Conservation (phyloP, 768 basidiomycete species). For the Russula sp. region DNA sequence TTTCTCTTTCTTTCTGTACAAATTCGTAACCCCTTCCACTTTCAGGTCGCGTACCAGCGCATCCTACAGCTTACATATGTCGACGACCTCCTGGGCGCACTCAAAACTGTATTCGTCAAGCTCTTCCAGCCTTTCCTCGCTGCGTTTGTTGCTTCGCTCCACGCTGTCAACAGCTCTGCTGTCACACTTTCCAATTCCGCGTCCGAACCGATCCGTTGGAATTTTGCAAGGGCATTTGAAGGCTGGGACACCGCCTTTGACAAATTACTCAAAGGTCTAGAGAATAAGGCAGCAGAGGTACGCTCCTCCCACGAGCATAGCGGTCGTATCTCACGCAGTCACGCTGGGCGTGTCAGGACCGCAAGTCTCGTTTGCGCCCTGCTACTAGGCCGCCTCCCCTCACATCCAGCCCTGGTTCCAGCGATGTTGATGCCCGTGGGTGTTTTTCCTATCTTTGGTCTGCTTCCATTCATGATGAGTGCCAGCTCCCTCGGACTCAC, state of each 20-base stretch:
- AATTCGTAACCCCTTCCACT: background rate
- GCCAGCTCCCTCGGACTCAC: constrained; percentile 43
- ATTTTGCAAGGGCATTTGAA: constrained; percentile 63
- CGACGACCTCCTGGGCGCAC: constrained; percentile 73
- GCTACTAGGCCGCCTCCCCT: constrained; percentile 34
- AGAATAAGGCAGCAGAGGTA: constrained; percentile 69
- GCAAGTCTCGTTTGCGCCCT: constrained; percentile 56
- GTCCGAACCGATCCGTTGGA: constrained; percentile 46
- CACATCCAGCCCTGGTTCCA: constrained; percentile 44
- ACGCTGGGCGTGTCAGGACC: constrained; percentile 45
- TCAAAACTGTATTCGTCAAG: constrained; percentile 82
- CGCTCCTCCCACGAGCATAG: constrained; percentile 20
- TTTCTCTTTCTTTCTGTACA: background rate
- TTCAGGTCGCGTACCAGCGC: constrained; percentile 91
- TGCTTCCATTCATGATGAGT: constrained; percentile 1
- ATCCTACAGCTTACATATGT: constrained; percentile 93
- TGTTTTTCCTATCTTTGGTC: background rate
- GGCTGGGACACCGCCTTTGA: constrained; percentile 83
- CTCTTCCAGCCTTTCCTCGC: constrained; percentile 80
- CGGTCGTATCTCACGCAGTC: background rate
- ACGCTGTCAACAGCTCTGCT: constrained; percentile 49
- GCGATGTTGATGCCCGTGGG: constrained; percentile 56
- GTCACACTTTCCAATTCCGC: constrained; percentile 30
- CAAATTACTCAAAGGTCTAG: constrained; percentile 63
- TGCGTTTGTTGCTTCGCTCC: constrained; percentile 78